These are phyloP conservation scores for Psophocarpus tetragonolobus DNA, from an alignment of 306 rosid species.

Conservation along the genomic window DNA sequence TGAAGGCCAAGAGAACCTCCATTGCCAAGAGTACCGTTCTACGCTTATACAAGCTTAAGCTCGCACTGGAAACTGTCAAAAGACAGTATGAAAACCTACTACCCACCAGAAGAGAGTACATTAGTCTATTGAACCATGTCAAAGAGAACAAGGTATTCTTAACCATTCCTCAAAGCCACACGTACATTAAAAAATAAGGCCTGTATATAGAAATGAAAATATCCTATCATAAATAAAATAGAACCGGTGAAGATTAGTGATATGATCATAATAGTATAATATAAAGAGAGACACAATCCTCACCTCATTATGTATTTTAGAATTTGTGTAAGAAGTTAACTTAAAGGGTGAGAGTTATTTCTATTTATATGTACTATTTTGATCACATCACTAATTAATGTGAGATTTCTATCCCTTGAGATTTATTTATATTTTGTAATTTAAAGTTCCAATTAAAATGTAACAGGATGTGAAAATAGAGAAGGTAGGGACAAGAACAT, in stretches of 20 bases:
- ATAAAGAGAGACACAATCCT: not conserved
- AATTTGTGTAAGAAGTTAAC: not conserved
- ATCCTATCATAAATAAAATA: not conserved
- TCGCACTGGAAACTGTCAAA: conserved; percentile 37
- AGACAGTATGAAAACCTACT: conserved; percentile 43
- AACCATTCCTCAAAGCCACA: not conserved
- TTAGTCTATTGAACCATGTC: conserved; percentile 24
- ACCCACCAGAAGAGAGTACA: conserved; percentile 39
- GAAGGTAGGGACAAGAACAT: conserved; percentile 52
- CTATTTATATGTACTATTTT: not conserved
- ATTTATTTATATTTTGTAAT: not conserved
- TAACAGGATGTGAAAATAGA: conserved; percentile 75
- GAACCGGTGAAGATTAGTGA: not conserved
- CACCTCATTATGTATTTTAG: not conserved
- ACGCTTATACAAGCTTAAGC: conserved; percentile 42
- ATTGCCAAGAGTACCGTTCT: conserved; percentile 18
- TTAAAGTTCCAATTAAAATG: not conserved
- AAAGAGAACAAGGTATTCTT: conserved; percentile 36
- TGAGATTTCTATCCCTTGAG: not conserved
- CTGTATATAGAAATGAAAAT: not conserved
- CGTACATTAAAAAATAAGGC: not conserved
- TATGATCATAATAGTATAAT: not conserved
- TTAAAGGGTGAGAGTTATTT: not conserved
- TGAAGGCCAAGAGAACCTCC: conserved; percentile 43
- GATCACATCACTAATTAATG: not conserved